Conservation (phyloP, 1,139 yeast genomes). For the Keqinozyma sinolaborantium region DNA sequence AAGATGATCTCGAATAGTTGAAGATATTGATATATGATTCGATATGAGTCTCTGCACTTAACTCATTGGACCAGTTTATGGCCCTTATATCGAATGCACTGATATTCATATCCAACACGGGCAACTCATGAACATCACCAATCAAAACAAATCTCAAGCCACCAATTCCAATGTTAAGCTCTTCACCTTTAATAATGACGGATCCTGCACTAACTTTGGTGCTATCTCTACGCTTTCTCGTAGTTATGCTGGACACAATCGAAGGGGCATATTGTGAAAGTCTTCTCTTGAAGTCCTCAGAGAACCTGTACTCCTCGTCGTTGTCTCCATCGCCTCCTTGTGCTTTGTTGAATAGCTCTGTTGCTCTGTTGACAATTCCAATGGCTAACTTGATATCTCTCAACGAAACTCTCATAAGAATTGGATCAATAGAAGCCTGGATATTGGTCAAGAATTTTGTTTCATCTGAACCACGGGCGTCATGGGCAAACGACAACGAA, state of each 20-base stretch:
- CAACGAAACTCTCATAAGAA: conserved; percentile 76
- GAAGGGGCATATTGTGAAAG: conserved; percentile 68
- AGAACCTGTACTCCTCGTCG: conserved; percentile 34
- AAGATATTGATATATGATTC: conserved; percentile 76
- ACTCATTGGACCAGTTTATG: conserved; percentile 86
- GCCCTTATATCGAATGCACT: conserved; percentile 72
- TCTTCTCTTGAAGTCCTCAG: conserved; percentile 59
- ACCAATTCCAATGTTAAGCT: conserved; percentile 64
- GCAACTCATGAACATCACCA: conserved; percentile 93
- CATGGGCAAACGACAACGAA: conserved; percentile 72
- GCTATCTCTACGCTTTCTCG: conserved; percentile 6
- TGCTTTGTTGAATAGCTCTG: conserved; percentile 44
- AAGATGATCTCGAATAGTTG: conserved; percentile 86
- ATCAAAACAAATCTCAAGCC: conserved; percentile 85
- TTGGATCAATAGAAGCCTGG: conserved; percentile 74
- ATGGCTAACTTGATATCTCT: conserved; percentile 84
- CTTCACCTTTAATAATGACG: conserved; percentile 65
- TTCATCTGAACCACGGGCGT: conserved; percentile 61
- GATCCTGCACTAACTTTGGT: conserved; percentile 9
- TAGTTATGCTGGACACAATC: conserved; percentile 42
- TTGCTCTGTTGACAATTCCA: conserved; percentile 68
- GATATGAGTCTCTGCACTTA: conserved; percentile 67
- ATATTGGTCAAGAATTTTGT: conserved; percentile 59
- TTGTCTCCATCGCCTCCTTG: conserved; percentile 17
- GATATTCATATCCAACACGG: conserved; percentile 78